A percentile compares a stretch with the other conserved stretches of the same genome.
Conservation (phyloP, 1,284 basidiomycete species). For the Testicularia cyperi region DNA sequence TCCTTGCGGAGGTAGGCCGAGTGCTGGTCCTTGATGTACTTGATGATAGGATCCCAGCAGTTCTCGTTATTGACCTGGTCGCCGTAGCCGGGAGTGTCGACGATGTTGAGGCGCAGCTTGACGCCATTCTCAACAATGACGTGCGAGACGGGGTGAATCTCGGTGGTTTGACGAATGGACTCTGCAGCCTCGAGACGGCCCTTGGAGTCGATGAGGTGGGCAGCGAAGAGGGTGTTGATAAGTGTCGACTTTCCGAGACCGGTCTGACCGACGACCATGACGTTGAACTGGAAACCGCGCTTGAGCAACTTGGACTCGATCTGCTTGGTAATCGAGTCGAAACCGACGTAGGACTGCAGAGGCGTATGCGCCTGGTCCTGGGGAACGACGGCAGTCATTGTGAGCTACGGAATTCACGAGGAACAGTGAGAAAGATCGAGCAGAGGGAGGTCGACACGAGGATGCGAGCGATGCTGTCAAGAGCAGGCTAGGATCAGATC, state of each 20-base stretch:
- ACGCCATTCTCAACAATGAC: constrained; percentile 97
- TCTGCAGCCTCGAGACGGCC: constrained; percentile 85
- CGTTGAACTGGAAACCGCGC: constrained; percentile 97
- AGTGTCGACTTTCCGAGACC: constrained; percentile 97
- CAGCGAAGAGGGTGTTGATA: constrained; percentile 98
- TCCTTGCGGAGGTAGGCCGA: constrained; percentile 98
- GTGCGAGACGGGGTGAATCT: constrained; percentile 92
- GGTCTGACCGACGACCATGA: constrained; percentile 74
- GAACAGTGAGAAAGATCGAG: too few species aligned
- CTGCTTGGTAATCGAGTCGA: constrained; percentile 78
- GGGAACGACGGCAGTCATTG: constrained; percentile 24
- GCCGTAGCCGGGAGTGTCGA: constrained; percentile 97
- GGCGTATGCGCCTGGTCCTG: constrained; percentile 41
- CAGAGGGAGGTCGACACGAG: too few species aligned
- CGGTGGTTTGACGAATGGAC: constrained; percentile 87
- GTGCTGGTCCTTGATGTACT: constrained; percentile 99
- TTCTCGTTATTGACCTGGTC: constrained; percentile 99
- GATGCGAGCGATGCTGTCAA: too few species aligned
- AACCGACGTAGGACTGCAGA: constrained; percentile 60
- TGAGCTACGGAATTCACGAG: too few species aligned
- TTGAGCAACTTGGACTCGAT: constrained; percentile 99
- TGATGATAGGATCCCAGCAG: constrained; percentile 98
- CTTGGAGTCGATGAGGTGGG: constrained; percentile 95
- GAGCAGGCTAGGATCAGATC: too few species aligned
- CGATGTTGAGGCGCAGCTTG: constrained; percentile 90